phyloP scores from a whole-genome alignment of 208 protist genomes.

The Kentomonas sorsogonicus region DNA sequence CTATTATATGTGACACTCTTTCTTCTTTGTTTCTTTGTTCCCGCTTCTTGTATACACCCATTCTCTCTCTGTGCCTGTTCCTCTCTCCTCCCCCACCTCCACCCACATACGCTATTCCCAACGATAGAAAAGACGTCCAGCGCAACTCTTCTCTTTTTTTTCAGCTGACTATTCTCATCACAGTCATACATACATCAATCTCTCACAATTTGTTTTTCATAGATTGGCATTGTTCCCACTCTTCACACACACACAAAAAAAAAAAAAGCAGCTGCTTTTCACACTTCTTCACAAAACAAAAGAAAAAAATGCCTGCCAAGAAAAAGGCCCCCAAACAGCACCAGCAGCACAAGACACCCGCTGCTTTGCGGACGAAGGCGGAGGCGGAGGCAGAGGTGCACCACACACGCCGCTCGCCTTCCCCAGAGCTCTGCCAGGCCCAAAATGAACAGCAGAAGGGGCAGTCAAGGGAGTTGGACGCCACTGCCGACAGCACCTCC shows the following conservation, averaged over 20 bases:
- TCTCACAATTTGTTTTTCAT: conserved; percentile 8
- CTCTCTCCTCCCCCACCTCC: conserved; percentile 9
- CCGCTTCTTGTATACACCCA: too few species aligned
- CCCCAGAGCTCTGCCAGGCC: too few species aligned
- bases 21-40: conserved; percentile 10
- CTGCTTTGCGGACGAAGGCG: too few species aligned
- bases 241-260: neutral
- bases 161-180: neutral
- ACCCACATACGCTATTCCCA: neutral
- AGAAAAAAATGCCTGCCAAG: conserved; percentile 5
- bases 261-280: neutral
- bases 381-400: too few species aligned
- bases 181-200: neutral
- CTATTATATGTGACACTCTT: neutral
- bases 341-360: too few species aligned
- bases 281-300: neutral
- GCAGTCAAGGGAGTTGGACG: too few species aligned
- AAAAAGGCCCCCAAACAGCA: too few species aligned
- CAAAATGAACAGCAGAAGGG: too few species aligned
- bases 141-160: conserved; percentile 3
- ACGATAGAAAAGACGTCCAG: neutral
- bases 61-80: too few species aligned
- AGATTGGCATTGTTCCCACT: neutral
- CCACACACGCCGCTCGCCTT: too few species aligned
- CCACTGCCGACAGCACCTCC: too few species aligned